Conservation (phyloP, 805 yeast species). For the Saccharomyces mikatae region DNA sequence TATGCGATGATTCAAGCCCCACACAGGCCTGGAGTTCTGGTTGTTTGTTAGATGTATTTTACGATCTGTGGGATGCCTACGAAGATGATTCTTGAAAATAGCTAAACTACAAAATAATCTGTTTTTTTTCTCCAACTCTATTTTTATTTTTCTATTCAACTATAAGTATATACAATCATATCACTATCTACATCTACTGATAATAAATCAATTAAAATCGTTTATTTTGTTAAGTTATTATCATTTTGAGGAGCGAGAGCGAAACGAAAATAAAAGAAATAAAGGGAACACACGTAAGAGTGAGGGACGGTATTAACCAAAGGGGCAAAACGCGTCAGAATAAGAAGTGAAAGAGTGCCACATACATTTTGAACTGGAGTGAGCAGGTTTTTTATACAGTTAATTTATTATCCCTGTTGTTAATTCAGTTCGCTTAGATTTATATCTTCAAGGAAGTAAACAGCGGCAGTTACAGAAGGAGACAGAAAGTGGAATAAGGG, state of each 20-base stretch:
- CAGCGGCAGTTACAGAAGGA: not conserved
- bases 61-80: constrained; percentile 44
- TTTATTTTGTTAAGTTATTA: not conserved
- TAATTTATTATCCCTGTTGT: not conserved
- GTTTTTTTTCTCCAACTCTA: not conserved
- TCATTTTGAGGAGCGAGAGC: not conserved
- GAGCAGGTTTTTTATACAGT: not conserved
- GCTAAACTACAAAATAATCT: not conserved
- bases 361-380: not conserved
- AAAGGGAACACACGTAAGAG: not conserved
- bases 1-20: constrained; percentile 83
- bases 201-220: not conserved
- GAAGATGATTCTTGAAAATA: constrained; percentile 1
- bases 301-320: not conserved
- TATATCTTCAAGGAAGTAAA: not conserved
- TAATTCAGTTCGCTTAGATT: not conserved
- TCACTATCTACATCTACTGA: not conserved
- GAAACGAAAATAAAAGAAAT: not conserved
- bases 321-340: not conserved
- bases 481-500: not conserved
- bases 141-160: not conserved
- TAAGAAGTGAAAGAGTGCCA: not conserved
- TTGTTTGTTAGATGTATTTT: constrained; percentile 71
- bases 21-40: constrained; percentile 96
- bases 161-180: not conserved